These are phyloP conservation scores for Sclerotinia borealis DNA, from an alignment of 2,329 filamentous ascomycete species.

Conservation along the genomic window DNA sequence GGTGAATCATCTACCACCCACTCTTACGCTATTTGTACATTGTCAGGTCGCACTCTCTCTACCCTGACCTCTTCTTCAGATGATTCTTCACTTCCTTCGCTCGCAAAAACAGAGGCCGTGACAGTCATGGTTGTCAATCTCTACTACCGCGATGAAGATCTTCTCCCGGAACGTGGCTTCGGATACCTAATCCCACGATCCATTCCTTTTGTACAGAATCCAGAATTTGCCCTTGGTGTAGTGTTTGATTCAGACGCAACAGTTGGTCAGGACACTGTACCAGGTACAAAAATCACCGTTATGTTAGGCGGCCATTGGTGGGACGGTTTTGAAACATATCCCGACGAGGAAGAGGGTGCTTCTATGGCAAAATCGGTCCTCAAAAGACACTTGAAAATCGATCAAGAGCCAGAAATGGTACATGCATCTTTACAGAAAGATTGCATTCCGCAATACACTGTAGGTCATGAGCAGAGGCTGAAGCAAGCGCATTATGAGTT, in stretches of 20 bases:
- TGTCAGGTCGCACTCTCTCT: conserved; percentile 33
- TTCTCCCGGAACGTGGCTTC: conserved; percentile 66
- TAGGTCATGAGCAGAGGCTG: conserved; percentile 55
- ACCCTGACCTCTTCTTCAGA: conserved; percentile 13
- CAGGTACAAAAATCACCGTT: conserved; percentile 81
- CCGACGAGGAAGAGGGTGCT: conserved; percentile 59
- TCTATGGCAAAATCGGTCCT: conserved; percentile 65
- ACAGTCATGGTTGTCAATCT: conserved; percentile 91
- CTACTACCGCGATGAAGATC: conserved; percentile 62
- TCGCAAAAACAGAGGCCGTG: conserved; percentile 55
- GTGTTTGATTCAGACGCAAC: conserved; percentile 68
- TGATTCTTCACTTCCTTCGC: conserved; percentile 37
- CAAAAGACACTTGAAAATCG: conserved; percentile 67
- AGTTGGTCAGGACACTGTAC: conserved; percentile 46
- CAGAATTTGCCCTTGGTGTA: conserved; percentile 79
- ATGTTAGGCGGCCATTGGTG: conserved; percentile 95
- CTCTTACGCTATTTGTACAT: conserved; percentile 60
- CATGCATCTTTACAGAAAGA: conserved; percentile 56
- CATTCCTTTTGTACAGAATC: conserved; percentile 64
- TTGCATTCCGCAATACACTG: conserved; percentile 85
- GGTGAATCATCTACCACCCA: conserved; percentile 32
- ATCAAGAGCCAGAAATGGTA: conserved; percentile 52
- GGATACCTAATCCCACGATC: conserved; percentile 86
- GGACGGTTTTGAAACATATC: conserved; percentile 57
- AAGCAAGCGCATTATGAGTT: conserved; percentile 29